phyloP scores from a whole-genome alignment of 163 green algal species.

The Scenedesmus sp. region DNA sequence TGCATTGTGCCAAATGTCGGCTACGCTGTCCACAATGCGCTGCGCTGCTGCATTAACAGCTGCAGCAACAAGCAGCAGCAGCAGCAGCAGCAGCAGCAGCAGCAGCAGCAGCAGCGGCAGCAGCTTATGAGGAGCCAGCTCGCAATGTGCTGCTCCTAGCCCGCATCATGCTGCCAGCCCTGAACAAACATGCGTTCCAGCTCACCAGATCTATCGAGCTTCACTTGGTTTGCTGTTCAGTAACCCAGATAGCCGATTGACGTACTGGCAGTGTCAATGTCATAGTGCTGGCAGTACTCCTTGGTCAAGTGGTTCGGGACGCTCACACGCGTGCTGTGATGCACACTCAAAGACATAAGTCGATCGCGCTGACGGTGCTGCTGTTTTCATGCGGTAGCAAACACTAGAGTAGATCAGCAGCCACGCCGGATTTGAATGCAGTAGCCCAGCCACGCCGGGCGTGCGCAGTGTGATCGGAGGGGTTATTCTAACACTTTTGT shows the following conservation, averaged over 20 bases:
- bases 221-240: conserved; percentile 4
- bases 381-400: neutral
- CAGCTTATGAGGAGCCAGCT: neutral
- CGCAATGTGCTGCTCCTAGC: neutral
- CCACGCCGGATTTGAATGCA: neutral
- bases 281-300: neutral
- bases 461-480: too few species aligned
- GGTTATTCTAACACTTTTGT: too few species aligned
- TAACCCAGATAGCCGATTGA: neutral
- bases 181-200: too few species aligned
- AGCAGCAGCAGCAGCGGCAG: neutral
- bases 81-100: neutral
- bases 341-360: too few species aligned
- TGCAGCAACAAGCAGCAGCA: neutral
- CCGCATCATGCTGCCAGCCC: neutral
- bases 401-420: neutral
- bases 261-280: neutral
- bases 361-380: too few species aligned
- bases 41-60: neutral
- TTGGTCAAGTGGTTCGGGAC: neutral
- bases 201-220: neutral
- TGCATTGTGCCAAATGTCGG: neutral
- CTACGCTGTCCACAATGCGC: neutral
- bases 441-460: neutral
- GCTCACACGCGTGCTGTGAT: neutral